Evolutionary conservation across 1,139 yeast species (phyloP).

Genomic region (Hansenula lynferdii): DNA sequence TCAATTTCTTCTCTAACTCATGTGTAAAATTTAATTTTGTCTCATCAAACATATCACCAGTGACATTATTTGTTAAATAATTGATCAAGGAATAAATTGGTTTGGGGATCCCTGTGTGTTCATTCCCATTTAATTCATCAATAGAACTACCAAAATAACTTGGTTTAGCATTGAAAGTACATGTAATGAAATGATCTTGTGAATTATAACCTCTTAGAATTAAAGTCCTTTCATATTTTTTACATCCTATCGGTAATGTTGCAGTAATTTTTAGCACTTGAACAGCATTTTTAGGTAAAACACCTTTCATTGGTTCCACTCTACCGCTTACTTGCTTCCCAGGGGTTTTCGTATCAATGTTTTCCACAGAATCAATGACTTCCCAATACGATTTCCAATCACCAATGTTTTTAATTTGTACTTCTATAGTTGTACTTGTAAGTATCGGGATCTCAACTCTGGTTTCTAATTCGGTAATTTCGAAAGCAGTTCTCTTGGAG

Average conservation of each 20-base stretch:
- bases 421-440: slow-evolving; percentile 11
- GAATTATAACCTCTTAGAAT: slow-evolving; percentile 23
- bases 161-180: slow-evolving; percentile 17
- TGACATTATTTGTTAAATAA: slow-evolving; percentile 21
- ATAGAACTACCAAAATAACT: slow-evolving; percentile 25
- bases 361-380: slow-evolving; percentile 21
- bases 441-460: slow-evolving; percentile 10
- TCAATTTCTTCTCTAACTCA: slow-evolving; percentile 19
- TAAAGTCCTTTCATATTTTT: slow-evolving; percentile 18
- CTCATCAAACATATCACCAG: slow-evolving; percentile 23
- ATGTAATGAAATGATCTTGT: slow-evolving; percentile 27
- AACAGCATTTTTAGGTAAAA: slow-evolving; percentile 22
- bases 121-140: slow-evolving; percentile 20
- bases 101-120: slow-evolving; percentile 24
- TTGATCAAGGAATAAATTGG: slow-evolving; percentile 24
- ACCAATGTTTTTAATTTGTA: slow-evolving; percentile 22
- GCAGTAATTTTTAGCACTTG: slow-evolving; percentile 18
- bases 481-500: slow-evolving; percentile 33
- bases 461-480: slow-evolving; percentile 17
- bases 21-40: slow-evolving; percentile 16
- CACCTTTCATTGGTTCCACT: slow-evolving; percentile 17
- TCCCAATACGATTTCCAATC: slow-evolving; percentile 25
- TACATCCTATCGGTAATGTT: slow-evolving; percentile 23
- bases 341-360: slow-evolving; percentile 7
- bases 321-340: slow-evolving; percentile 6